Base-by-base conservation (phyloP, 2,329 filamentous ascomycete species). In the Alternaria rosae region DNA sequence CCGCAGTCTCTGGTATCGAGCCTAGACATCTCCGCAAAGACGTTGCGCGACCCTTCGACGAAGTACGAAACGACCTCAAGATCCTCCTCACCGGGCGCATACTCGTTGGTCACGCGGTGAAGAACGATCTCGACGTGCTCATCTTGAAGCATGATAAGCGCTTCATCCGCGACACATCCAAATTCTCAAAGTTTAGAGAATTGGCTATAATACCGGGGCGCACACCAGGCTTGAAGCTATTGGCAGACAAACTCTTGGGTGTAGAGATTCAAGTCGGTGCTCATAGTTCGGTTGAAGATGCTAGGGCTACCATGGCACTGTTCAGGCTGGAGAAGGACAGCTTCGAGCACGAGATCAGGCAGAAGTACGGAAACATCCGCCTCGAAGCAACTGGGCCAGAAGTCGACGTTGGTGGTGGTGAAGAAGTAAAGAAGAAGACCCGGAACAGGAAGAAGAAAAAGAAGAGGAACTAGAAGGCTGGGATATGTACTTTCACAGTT, bases 231-330 rank as follows among this genome's bases (percentile, higher is more conserved):
- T 76, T 95, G 69, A 86, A 87, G 75, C 80, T 86, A 57, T 70
- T 90, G 60, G 86, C 86, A 20, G 83, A 83, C 61, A 84, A 86
- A 67, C 79, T 88, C 57, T 70, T 89, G 35, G 88, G 87, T 0
- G 72, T 88, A 57, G 83, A 85, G 59, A 89, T 89, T 26, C 88
- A 89, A 72, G 82, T 81, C 5, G 87, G 86, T 2, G 84, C 85
- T 63, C 88, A 90, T 81, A 87, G 84, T 55, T 87, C 85, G 71
- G 82, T 90, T 57, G 88, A 89, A 72, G 95, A 99, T 83, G 95
- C 95, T 2, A 85, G 93, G 68, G 93, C 92, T 6, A 90, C 93
- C 1, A 98, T 99, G 93, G 82, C 94, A 58, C 82, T 99, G 43
- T 98, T 97, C 75, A 86, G 92, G 64, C 87, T 88, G 68, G 88